A percentile compares a stretch with the other conserved stretches of the same genome.
These are phyloP conservation scores for Albifimbria verrucaria DNA, from an alignment of 2,329 filamentous ascomycete species.

Conservation along the genomic window DNA sequence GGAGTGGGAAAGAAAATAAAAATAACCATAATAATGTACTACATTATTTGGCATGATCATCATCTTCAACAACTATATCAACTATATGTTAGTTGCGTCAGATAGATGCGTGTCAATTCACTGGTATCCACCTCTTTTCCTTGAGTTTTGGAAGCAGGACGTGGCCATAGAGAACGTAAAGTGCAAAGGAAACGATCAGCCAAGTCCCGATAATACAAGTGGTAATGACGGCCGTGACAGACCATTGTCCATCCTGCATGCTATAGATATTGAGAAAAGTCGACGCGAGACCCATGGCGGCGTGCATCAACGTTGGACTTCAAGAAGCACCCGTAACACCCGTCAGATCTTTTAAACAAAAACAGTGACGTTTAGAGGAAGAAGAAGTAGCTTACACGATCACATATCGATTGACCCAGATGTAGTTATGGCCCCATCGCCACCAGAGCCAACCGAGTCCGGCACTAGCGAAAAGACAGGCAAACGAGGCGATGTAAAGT, in stretches of 20 bases:
- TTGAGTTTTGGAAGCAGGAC: constrained; percentile 2
- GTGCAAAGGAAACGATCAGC: constrained; percentile 1
- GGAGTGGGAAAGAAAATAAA: too few relatives aligned
- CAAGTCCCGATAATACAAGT: constrained; percentile 1
- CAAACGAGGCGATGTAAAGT: constrained; percentile 4
- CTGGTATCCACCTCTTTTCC: constrained; percentile 1
- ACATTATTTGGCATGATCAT: too few relatives aligned
- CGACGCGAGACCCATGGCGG: constrained; percentile 2
- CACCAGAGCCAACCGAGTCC: constrained; percentile 1
- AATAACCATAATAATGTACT: too few relatives aligned
- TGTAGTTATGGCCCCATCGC: constrained; percentile 1
- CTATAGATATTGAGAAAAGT: constrained; percentile 5
- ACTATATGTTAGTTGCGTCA: too few relatives aligned
- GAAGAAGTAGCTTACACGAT: constrained; percentile 1
- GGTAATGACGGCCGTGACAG: constrained; percentile 3
- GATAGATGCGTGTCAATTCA: too few relatives aligned
- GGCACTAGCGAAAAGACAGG: constrained; percentile 1
- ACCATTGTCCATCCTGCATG: constrained; percentile 5
- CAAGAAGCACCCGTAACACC: background rate
- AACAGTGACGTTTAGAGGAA: background rate
- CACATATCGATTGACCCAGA: constrained; percentile 6
- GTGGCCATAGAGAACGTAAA: constrained; percentile 1
- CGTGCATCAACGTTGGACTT: constrained; percentile 3
- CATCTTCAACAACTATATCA: too few relatives aligned
- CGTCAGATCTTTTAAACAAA: background rate